Base-by-base conservation (phyloP, 306 rosid species). In the Medicago truncatula region DNA sequence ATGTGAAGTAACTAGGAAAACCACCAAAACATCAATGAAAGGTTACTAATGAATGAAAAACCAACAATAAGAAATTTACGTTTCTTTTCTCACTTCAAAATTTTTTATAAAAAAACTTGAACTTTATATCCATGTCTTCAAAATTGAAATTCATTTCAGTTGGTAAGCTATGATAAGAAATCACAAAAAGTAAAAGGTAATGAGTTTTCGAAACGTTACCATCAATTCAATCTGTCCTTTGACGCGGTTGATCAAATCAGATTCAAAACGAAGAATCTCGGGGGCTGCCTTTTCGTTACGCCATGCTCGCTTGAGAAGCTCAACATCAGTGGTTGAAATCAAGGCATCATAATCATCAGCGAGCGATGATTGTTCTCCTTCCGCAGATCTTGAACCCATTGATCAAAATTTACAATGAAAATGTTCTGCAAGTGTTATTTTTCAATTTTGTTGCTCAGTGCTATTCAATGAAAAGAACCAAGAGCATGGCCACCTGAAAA, bases 161-260 rank as follows among this genome's bases (percentile, higher is more conserved):
- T 56, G 44, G 31, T 17, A 68, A 56, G 12, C 49, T 64, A 65
- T 31, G 50, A 0, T 6, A 43, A 47, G 41, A 41, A 76, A 9
- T 39, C 57, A 76, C 13, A 58, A 12, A 25, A 46, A 12, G 17
- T 1, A 47, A 59, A 43, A 28, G 10, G 16, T 47, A 41, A 14
- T 64, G 34, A 15, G 9, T 9, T 12, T 46, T 15, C 43, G 10
- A 63, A 12, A 40, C 4, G 4, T 15, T 58, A 93, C 98, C 97
- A 88, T 85, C 71, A 88, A 74, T 56, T 87, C 86, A 80, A 91
- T 87, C 83, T 91, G 97, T 53, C 77, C 93, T 44, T 34, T 78
- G 67, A 90, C 79, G 59, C 97, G 87, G 76, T 34, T 15, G 75
- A 90, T 77, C 86, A 94, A 78, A 57, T 82, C 83, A 15, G 77